These are phyloP conservation scores for Picochlorum sp. DNA, from an alignment of 139 green algal species.

Conservation along the genomic window DNA sequence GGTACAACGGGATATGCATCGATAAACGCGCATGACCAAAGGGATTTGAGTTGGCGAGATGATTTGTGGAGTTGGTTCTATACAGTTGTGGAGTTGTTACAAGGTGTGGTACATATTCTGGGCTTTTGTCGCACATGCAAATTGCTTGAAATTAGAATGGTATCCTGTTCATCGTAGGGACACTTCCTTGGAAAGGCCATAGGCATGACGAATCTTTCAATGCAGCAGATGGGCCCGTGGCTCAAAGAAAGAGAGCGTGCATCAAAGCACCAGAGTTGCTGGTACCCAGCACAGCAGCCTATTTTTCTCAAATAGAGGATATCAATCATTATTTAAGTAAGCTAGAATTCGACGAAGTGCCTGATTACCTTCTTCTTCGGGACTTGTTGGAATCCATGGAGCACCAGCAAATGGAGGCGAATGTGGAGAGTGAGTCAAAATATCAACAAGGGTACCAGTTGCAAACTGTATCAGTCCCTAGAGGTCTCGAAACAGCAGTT, in stretches of 20 bases:
- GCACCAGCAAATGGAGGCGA: neutral
- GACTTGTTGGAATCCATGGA: neutral
- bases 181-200: too few species aligned
- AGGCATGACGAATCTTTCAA: too few species aligned
- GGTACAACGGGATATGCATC: slow-evolving; percentile 74
- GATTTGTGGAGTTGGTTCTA: slow-evolving; percentile 89
- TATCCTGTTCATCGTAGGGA: too few species aligned
- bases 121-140: too few species aligned
- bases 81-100: slow-evolving; percentile 69
- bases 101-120: slow-evolving; percentile 22
- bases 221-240: neutral
- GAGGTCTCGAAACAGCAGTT: too few species aligned
- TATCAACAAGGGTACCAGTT: neutral
- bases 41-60: slow-evolving; percentile 65
- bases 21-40: slow-evolving; percentile 44
- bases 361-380: slow-evolving; percentile 10
- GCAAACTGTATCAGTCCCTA: too few species aligned
- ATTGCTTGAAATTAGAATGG: too few species aligned
- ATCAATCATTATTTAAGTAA: slow-evolving; percentile 13
- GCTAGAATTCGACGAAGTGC: slow-evolving; percentile 14
- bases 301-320: slow-evolving; percentile 10
- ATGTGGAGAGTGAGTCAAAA: neutral
- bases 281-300: slow-evolving; percentile 5
- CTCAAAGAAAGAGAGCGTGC: slow-evolving; percentile 18
- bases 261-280: slow-evolving; percentile 14